These are phyloP conservation scores for Chytriomyces sp. DNA, from an alignment of 192 early-diverging fungal species.

Conservation along the genomic window DNA sequence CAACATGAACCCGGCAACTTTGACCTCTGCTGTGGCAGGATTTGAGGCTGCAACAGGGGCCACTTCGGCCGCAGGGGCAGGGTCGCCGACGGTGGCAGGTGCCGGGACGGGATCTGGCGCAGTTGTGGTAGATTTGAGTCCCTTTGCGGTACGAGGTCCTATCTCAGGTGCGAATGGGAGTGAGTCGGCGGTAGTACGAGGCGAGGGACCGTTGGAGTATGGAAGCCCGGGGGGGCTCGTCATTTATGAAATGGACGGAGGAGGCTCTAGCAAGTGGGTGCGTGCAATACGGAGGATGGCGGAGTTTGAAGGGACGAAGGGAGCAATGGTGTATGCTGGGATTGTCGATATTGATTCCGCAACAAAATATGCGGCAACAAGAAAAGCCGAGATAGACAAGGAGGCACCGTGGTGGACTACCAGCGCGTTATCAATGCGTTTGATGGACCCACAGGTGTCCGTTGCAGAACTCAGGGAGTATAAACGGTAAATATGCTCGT, in stretches of 20 bases:
- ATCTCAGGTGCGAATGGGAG: background rate
- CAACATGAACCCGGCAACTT: conserved; percentile 75
- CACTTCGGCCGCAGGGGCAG: background rate
- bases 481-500: conserved; percentile 34
- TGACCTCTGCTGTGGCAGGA: background rate
- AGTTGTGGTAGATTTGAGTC: conserved; percentile 39
- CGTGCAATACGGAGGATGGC: background rate
- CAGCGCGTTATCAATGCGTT: conserved; percentile 43
- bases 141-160: conserved; percentile 46
- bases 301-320: background rate
- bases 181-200: too few relatives aligned
- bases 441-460: conserved; percentile 54
- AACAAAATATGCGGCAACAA: background rate
- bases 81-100: background rate
- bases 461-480: conserved; percentile 55
- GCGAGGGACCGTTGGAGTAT: background rate
- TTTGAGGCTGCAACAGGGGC: background rate
- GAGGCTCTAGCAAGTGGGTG: background rate
- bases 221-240: background rate
- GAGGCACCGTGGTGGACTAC: conserved; percentile 55
- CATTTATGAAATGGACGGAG: background rate
- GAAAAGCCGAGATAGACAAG: conserved; percentile 3
- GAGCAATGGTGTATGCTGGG: background rate
- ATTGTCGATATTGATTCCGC: too few relatives aligned
- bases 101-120: background rate